Evolutionary conservation across 2,329 filamentous ascomycete species (phyloP), one percentile per base, ranked within the genome.

Genomic region (Venturia pyrina): DNA sequence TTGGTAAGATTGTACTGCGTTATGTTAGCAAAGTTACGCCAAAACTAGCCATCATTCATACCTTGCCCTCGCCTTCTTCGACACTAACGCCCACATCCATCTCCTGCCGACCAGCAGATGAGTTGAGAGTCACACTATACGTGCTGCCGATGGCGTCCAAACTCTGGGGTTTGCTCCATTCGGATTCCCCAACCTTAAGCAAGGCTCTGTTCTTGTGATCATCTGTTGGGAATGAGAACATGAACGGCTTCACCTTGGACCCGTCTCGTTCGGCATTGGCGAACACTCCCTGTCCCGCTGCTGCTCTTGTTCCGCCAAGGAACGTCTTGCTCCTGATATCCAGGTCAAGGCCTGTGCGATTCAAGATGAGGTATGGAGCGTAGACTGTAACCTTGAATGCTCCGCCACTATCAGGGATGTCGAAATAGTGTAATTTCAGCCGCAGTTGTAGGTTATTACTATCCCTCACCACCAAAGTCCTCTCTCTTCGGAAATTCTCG

Each of bases 111-210:
- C 85, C 87, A 53, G 83, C 84, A 1, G 84, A 78, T 0, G 92
- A 91, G 62, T 89, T 89, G 43, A 99, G 82, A 43, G 95, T 85
- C 44, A 96, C 90, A 71, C 97, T 93, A 19, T 91, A 89, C 0
- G 89, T 92, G 72, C 93, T 98, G 41, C 95, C 95, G 69, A 99
- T 95, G 24, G 95, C 95, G 73, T 99, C 96, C 71, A 99, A 96
- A 82, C 91, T 97, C 75, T 98, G 93, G 0, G 93, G 91, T 74
- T 95, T 96, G 78, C 95, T 98, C 96, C 95, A 99, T 67, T 88
- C 85, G 0, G 95, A 97, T 65, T 96, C 89, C 5, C 89, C 91
- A 50, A 97, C 86, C 77, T 91, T 96, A 67, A 99, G 80, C 57
- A 96, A 80, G 7, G 91, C 92, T 69, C 95, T 87, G 75, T 99